Conservation (phyloP, 2,329 filamentous ascomycete genomes). For the Simplicillium sp. region DNA sequence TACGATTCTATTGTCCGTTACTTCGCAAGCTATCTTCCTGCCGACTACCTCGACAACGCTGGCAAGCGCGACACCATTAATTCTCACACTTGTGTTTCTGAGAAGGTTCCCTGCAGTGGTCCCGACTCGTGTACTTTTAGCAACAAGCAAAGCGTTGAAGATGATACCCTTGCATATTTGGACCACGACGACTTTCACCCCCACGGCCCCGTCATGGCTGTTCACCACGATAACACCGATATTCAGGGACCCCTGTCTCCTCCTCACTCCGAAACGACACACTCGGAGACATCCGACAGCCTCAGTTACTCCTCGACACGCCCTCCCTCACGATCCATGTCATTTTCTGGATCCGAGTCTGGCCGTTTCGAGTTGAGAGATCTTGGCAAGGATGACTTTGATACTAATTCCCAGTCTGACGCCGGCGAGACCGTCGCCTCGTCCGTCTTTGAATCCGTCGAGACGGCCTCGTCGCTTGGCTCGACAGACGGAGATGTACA, state of each 20-base stretch:
- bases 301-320: conserved; percentile 15
- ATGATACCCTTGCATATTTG: conserved; percentile 29
- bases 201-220: conserved; percentile 28
- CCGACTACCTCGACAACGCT: conserved; percentile 34
- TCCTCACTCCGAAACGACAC: conserved; percentile 40
- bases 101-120: conserved; percentile 27
- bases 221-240: conserved; percentile 29
- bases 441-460: conserved; percentile 35
- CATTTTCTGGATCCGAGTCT: conserved; percentile 42
- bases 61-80: conserved; percentile 14
- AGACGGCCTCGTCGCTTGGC: conserved; percentile 24
- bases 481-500: conserved; percentile 18
- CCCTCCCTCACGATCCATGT: conserved; percentile 37
- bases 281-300: conserved; percentile 28
- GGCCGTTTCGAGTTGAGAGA: conserved; percentile 21
- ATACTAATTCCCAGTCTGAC: conserved; percentile 35
- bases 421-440: conserved; percentile 32
- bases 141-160: conserved; percentile 29
- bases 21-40: conserved; percentile 49
- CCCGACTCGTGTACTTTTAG: conserved; percentile 25
- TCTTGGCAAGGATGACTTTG: conserved; percentile 24
- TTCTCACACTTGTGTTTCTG: neutral
- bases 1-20: conserved; percentile 52
- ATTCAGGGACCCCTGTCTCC: conserved; percentile 22
- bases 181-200: conserved; percentile 26